Conservation (phyloP, 2,329 filamentous ascomycete genomes). For the Monilinia fructicola region DNA sequence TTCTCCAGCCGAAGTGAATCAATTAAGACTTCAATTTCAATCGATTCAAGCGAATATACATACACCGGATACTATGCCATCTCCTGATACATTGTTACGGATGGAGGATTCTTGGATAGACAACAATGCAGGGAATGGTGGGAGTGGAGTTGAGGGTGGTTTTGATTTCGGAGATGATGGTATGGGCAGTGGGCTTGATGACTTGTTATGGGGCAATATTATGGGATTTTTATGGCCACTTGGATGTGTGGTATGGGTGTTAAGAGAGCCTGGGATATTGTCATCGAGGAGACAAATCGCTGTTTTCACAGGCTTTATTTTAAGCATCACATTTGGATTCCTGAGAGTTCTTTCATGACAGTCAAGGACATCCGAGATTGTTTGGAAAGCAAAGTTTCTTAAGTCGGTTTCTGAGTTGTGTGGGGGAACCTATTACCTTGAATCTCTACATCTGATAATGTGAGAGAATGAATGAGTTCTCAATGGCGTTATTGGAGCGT, state of each 20-base stretch:
- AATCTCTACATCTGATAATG: background rate
- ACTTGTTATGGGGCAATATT: constrained; percentile 82
- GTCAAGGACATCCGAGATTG: background rate
- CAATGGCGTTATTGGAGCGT: background rate
- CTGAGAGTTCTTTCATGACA: constrained; percentile 46
- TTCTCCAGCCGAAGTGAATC: constrained; percentile 76
- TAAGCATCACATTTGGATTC: constrained; percentile 76
- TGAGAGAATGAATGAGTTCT: background rate
- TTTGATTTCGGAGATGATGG: constrained; percentile 43
- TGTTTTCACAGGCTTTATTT: constrained; percentile 77
- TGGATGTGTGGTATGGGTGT: constrained; percentile 79
- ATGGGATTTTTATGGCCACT: constrained; percentile 96
- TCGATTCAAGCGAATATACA: constrained; percentile 78
- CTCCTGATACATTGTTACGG: constrained; percentile 68
- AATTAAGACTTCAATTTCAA: constrained; percentile 83
- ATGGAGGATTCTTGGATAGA: constrained; percentile 94
- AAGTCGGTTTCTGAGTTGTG: background rate
- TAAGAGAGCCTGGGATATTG: constrained; percentile 86
- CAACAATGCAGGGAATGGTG: constrained; percentile 50
- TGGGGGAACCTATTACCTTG: background rate
- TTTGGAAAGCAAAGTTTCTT: no score
- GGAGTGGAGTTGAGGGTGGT: constrained; percentile 42
- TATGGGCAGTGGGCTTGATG: constrained; percentile 61
- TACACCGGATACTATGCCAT: constrained; percentile 87
- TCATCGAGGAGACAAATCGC: constrained; percentile 81